Evolutionary conservation across 805 yeast genomes (phyloP), one percentile per base, ranked within the genome.

Genomic region (Saccharomycopsis fodiens): DNA sequence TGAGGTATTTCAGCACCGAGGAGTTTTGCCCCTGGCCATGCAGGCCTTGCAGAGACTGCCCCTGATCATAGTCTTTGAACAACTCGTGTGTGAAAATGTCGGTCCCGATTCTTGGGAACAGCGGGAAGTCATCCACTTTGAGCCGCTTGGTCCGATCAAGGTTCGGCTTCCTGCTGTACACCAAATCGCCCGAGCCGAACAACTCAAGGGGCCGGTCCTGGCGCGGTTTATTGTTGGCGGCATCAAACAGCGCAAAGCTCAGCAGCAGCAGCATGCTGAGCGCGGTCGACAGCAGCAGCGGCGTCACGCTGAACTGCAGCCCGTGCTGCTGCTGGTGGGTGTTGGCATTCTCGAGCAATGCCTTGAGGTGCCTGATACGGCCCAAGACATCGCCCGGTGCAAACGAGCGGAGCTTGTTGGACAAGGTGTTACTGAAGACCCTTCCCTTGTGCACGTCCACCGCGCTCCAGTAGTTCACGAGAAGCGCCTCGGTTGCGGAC

Each of bases 101-200:
- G 3, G 39, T 29, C 13, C 49, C 51, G 13, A 47, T 12, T 15
- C 49, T 35, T 2, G 51, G 51, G 21, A 47, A 47, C 3, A 30
- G 21, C 8, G 16, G 3, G 16, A 21, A 15, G 10, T 27, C 27
- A 15, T 45, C 43, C 17, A 36, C 20, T n/a, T 44, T 39, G 4
- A 39, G 15, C 31, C 23, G 19, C 12, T 44, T 42, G 15, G 8
- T n/a, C 15, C 31, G 29, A 4, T 25, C 32, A 3, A 17, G 20
- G 20, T 32, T 10, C n/a, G 6, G 12, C 13, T 16, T 16, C 19
- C 41, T 21, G 10, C 34, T n/a, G 37, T 47, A 47, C 20, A 47
- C 35, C 16, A 47, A 20, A 40, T 47, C 51, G 4, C 51, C 51
- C n/a, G 47, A 44, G 4, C 51, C 51, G 35, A 47, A 47, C 5